Evolutionary conservation across 352 stramenopile species (phyloP).

Genomic region (Phytopythium ostracodes): DNA sequence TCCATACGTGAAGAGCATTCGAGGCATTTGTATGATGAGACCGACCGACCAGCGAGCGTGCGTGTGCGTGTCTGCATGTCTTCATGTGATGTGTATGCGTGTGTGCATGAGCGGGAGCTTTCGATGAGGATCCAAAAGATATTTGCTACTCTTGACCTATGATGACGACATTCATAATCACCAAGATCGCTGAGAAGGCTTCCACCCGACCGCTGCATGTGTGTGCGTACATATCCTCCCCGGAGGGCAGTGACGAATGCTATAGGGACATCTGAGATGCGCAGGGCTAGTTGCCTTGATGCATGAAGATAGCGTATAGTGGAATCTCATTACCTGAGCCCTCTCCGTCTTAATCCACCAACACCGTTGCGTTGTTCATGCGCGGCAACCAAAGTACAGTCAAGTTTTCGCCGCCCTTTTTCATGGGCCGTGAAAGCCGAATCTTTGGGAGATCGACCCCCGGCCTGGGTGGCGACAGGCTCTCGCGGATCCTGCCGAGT

Average conservation of each 20-base stretch:
- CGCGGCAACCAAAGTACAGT: constrained; percentile 77
- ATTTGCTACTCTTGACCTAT: constrained; percentile 91
- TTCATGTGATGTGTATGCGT: constrained; percentile 11
- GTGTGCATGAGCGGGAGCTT: constrained; percentile 11
- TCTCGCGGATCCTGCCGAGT: constrained; percentile 26
- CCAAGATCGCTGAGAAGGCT: constrained; percentile 89
- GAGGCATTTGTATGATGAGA: constrained; percentile 94
- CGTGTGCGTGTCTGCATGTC: constrained; percentile 17
- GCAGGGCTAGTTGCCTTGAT: constrained; percentile 22
- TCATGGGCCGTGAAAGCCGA: constrained; percentile 81
- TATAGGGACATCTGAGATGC: constrained; percentile 87
- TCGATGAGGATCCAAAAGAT: constrained; percentile 83
- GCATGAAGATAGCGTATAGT: constrained; percentile 78
- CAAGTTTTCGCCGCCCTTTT: constrained; percentile 81
- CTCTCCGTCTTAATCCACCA: too few relatives aligned
- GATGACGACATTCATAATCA: constrained; percentile 87
- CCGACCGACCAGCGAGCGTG: constrained; percentile 17
- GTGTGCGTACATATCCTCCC: not conserved
- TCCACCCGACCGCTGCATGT: constrained; percentile 6
- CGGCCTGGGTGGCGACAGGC: constrained; percentile 10
- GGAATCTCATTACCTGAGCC: constrained; percentile 92
- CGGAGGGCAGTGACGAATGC: constrained; percentile 79
- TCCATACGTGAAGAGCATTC: constrained; percentile 81
- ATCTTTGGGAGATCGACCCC: constrained; percentile 81
- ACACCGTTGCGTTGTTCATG: constrained; percentile 1